Conservation (phyloP, 495 filamentous ascomycete genomes). For the Letharia lupina region DNA sequence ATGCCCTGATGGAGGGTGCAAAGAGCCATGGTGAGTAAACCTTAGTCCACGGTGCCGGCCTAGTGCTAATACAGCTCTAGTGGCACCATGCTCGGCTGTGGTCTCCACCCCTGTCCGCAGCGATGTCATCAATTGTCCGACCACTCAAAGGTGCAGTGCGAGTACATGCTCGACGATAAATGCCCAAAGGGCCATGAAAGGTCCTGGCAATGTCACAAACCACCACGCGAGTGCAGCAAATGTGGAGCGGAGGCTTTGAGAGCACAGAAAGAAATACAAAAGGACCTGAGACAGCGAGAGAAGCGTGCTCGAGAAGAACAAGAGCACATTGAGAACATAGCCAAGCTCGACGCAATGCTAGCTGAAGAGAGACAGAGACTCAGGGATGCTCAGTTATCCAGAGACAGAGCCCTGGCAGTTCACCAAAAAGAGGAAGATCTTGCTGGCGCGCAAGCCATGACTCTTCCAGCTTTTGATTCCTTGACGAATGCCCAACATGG, state of each 20-base stretch:
- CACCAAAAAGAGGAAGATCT: slow-evolving; percentile 39
- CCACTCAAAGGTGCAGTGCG: slow-evolving; percentile 57
- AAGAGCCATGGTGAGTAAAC: slow-evolving; percentile 8
- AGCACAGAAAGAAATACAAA: slow-evolving; percentile 35
- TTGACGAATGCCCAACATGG: too few species aligned
- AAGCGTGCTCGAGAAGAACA: slow-evolving; percentile 42
- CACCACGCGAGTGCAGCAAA: slow-evolving; percentile 21
- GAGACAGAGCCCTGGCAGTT: slow-evolving; percentile 38
- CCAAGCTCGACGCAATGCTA: slow-evolving; percentile 51
- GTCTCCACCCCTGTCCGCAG: slow-evolving; percentile 50
- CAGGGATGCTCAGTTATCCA: slow-evolving; percentile 40
- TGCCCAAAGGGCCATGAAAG: slow-evolving; percentile 48
- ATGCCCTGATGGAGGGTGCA: slow-evolving; percentile 69
- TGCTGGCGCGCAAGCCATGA: background rate
- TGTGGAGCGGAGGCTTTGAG: slow-evolving; percentile 41
- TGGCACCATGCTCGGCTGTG: slow-evolving; percentile 50
- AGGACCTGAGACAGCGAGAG: slow-evolving; percentile 48
- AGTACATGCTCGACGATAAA: slow-evolving; percentile 34
- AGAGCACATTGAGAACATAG: slow-evolving; percentile 43
- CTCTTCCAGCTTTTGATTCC: too few species aligned
- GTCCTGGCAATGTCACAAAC: slow-evolving; percentile 32
- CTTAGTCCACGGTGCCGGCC: background rate
- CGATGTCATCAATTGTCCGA: slow-evolving; percentile 58
- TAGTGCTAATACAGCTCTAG: slow-evolving; percentile 26
- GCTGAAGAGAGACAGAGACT: slow-evolving; percentile 40